Percentiles rank a stretch among this genome's conserved stretches.
Evolutionary conservation across 495 filamentous ascomycete genomes (phyloP).

Genomic region (Mytilinidion resinicola): DNA sequence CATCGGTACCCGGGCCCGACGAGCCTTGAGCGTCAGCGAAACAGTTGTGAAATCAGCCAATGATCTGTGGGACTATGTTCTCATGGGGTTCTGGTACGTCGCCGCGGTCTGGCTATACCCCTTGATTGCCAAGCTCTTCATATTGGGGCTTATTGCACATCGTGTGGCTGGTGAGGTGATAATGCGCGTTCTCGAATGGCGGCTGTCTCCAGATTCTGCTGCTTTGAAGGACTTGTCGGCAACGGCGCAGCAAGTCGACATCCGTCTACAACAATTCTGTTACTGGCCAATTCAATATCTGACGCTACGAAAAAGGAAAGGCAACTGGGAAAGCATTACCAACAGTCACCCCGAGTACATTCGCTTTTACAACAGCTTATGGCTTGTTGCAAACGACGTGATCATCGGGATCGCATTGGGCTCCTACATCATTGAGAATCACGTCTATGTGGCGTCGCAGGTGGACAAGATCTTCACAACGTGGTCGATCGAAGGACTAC

Average conservation of each 20-base stretch:
- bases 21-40: conserved; percentile 87
- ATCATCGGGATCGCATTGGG: conserved; percentile 97
- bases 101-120: conserved; percentile 74
- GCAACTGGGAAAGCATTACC: conserved; percentile 92
- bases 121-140: conserved; percentile 62
- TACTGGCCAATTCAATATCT: conserved; percentile 98
- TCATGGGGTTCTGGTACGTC: conserved; percentile 63
- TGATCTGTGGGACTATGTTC: conserved; percentile 67
- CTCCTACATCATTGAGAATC: conserved; percentile 95
- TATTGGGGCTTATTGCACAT: conserved; percentile 72
- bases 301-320: conserved; percentile 77
- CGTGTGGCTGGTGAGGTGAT: conserved; percentile 75
- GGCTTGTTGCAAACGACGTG: conserved; percentile 97
- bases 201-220: conserved; percentile 63
- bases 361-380: conserved; percentile 96
- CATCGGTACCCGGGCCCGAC: conserved; percentile 70
- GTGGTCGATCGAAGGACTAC: conserved; percentile 86
- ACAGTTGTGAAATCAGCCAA: conserved; percentile 90
- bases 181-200: conserved; percentile 79
- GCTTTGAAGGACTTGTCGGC: conserved; percentile 94
- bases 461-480: conserved; percentile 70
- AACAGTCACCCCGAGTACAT: conserved; percentile 98
- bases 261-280: conserved; percentile 95
- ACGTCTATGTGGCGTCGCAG: conserved; percentile 72
- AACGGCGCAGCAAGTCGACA: conserved; percentile 97